Evolutionary conservation across 2,329 filamentous ascomycete species (phyloP).

Genomic region (Nigrograna mackinnonii): DNA sequence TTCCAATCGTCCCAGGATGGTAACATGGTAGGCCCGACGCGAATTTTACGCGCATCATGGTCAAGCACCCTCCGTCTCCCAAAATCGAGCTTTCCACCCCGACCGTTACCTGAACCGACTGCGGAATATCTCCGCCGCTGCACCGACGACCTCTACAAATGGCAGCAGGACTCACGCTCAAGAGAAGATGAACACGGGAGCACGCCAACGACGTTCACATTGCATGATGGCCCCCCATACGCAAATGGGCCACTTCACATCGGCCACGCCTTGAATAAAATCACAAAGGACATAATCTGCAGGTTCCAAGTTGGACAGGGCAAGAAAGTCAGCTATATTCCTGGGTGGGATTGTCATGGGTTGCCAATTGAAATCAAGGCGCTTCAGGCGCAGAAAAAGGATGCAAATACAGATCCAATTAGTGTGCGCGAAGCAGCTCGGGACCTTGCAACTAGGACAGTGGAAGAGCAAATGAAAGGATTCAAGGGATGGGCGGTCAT

Average conservation of each 20-base stretch:
- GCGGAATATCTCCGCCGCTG: constrained; percentile 70
- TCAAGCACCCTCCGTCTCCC: constrained; percentile 52
- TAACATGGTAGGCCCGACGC: constrained; percentile 43
- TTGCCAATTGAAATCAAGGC: constrained; percentile 97
- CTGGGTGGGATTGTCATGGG: constrained; percentile 98
- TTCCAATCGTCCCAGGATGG: constrained; percentile 40
- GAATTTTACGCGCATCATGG: constrained; percentile 44
- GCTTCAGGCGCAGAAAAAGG: constrained; percentile 61
- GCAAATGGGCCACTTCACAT: constrained; percentile 91
- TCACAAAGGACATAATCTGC: constrained; percentile 91
- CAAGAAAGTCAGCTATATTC: constrained; percentile 76
- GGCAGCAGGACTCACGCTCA: constrained; percentile 66
- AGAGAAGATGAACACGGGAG: constrained; percentile 42
- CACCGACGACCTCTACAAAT: constrained; percentile 85
- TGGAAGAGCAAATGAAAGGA: constrained; percentile 72
- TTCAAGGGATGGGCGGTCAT: constrained; percentile 78
- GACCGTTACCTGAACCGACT: constrained; percentile 37
- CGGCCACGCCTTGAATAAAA: constrained; percentile 95
- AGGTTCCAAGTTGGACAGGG: constrained; percentile 80
- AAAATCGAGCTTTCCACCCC: constrained; percentile 52
- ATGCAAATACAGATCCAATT: constrained; percentile 46
- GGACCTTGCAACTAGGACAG: constrained; percentile 67
- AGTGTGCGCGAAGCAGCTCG: constrained; percentile 68
- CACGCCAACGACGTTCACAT: constrained; percentile 66
- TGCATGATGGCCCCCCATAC: constrained; percentile 97